These are phyloP conservation scores for Suillus subalutaceus DNA, from an alignment of 768 basidiomycete genomes.

Conservation along the genomic window DNA sequence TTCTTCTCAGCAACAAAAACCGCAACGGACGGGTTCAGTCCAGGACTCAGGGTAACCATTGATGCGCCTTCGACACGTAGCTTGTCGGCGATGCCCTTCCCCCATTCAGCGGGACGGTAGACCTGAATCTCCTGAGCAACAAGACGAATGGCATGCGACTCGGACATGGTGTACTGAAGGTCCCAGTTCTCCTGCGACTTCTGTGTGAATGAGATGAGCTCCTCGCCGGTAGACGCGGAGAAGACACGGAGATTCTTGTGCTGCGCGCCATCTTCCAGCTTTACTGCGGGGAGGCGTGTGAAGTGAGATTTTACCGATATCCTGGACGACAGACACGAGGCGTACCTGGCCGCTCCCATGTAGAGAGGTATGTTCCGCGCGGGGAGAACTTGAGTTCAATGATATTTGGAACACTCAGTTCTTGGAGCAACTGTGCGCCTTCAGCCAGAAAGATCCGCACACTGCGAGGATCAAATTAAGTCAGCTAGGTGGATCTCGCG, in stretches of 20 bases:
- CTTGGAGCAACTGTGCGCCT: conserved; percentile 70
- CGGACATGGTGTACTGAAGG: conserved; percentile 87
- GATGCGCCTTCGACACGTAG: conserved; percentile 85
- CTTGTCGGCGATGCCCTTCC: conserved; percentile 78
- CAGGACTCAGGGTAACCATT: conserved; percentile 75
- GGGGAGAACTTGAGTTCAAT: conserved; percentile 92
- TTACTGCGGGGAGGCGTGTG: conserved; percentile 44
- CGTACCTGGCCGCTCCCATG: conserved; percentile 89
- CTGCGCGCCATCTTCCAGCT: conserved; percentile 87
- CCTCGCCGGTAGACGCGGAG: conserved; percentile 81
- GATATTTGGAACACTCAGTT: conserved; percentile 73
- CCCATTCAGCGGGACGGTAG: conserved; percentile 79
- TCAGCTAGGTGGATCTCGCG: conserved; percentile 18
- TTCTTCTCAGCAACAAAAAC: conserved; percentile 35
- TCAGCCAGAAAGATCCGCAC: conserved; percentile 79
- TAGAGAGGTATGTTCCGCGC: conserved; percentile 88
- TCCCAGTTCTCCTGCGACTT: conserved; percentile 93
- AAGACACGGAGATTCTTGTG: conserved; percentile 96
- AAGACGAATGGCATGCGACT: conserved; percentile 82
- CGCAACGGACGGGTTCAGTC: conserved; percentile 85
- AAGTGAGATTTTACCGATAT: conserved; percentile 18
- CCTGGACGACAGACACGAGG: conserved; percentile 28
- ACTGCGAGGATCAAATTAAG: conserved; percentile 41
- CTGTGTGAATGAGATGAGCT: conserved; percentile 85
- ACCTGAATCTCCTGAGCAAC: conserved; percentile 84